Conservation (phyloP, 2,329 filamentous ascomycete genomes). For the Fusarium camptoceras region DNA sequence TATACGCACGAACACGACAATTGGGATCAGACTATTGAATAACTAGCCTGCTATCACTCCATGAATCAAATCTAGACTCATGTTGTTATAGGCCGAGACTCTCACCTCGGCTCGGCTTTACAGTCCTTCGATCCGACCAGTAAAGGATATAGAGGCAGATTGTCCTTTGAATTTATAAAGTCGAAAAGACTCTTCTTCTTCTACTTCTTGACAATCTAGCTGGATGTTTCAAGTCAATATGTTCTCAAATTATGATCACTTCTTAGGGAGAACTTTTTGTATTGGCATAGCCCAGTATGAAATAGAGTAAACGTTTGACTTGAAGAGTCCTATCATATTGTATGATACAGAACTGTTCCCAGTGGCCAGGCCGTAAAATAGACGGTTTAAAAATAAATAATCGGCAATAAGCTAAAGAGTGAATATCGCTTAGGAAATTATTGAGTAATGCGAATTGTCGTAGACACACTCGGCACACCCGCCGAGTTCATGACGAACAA, state of each 20-base stretch:
- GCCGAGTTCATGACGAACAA: slow-evolving; percentile 30
- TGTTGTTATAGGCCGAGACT: background rate
- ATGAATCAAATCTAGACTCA: background rate
- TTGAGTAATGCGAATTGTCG: background rate
- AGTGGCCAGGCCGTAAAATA: background rate
- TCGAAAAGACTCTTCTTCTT: background rate
- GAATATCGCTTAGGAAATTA: slow-evolving; percentile 55
- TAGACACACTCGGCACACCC: slow-evolving; percentile 32
- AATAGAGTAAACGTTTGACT: background rate
- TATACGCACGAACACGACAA: background rate
- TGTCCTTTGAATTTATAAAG: background rate
- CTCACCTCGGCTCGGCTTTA: background rate
- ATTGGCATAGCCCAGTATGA: background rate
- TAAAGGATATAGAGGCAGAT: background rate
- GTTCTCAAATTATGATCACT: background rate
- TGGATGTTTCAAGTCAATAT: background rate
- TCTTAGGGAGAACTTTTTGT: background rate
- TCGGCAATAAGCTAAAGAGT: slow-evolving; percentile 53
- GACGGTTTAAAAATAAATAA: background rate
- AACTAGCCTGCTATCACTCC: background rate
- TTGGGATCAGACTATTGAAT: background rate
- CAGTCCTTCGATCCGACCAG: background rate
- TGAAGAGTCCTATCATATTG: background rate
- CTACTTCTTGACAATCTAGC: background rate
- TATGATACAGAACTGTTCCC: background rate